phyloP scores from a whole-genome alignment of 2,329 filamentous ascomycete genomes.

The Ploettnerulaceae sp. region DNA sequence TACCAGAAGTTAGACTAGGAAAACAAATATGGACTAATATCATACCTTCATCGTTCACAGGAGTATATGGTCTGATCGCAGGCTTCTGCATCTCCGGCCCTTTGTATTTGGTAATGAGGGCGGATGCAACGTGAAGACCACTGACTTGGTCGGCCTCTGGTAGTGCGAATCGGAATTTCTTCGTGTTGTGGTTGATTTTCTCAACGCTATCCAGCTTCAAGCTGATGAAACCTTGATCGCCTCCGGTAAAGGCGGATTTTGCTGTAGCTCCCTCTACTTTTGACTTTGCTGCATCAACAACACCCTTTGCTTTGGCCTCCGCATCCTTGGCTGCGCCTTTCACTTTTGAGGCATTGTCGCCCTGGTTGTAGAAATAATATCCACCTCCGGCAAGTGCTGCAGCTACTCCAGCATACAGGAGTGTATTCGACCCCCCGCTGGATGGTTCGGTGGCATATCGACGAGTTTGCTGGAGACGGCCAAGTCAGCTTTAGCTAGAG shows the following conservation, averaged over 20 bases:
- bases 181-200: constrained; percentile 88
- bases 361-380: constrained; percentile 47
- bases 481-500: constrained; percentile 11
- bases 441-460: constrained; percentile 65
- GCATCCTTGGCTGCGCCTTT: constrained; percentile 51
- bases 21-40: neutral
- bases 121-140: constrained; percentile 77
- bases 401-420: constrained; percentile 57
- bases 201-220: constrained; percentile 76
- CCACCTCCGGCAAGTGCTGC: constrained; percentile 53
- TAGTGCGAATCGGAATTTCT: constrained; percentile 83
- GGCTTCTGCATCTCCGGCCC: constrained; percentile 77
- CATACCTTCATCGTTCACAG: constrained; percentile 75
- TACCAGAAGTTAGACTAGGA: constrained; percentile 35
- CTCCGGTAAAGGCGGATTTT: constrained; percentile 63
- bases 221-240: constrained; percentile 83
- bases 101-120: constrained; percentile 89
- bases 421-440: constrained; percentile 47
- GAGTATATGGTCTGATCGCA: constrained; percentile 88
- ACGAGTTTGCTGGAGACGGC: constrained; percentile 52
- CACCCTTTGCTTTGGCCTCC: constrained; percentile 49
- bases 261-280: constrained; percentile 34
- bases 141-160: constrained; percentile 80
- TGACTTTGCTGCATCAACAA: constrained; percentile 28
- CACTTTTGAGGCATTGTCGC: constrained; percentile 48